Conservation (phyloP, 2,329 filamentous ascomycete genomes). For the Penicillium sp. region DNA sequence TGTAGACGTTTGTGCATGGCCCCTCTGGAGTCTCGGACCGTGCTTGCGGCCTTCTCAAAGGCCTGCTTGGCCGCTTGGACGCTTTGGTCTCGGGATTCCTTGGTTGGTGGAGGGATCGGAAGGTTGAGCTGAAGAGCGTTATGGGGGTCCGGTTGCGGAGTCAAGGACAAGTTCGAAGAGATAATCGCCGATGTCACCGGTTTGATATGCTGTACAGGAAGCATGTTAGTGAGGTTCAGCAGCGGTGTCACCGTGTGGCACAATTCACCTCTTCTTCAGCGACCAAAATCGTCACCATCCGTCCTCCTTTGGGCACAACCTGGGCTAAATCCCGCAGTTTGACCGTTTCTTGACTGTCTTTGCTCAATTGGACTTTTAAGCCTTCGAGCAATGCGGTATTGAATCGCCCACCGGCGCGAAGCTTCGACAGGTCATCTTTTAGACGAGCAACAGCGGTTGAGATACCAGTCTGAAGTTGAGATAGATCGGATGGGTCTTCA, state of each 20-base stretch:
- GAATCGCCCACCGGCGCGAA: slow-evolving; percentile 63
- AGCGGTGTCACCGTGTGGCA: no score
- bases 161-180: slow-evolving; percentile 44
- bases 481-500: slow-evolving; percentile 63
- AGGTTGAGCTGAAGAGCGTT: slow-evolving; percentile 49
- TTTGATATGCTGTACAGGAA: slow-evolving; percentile 43
- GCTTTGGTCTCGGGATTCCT: slow-evolving; percentile 47
- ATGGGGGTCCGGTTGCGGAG: slow-evolving; percentile 44
- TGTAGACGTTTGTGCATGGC: slow-evolving; percentile 48
- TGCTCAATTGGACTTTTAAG: slow-evolving; percentile 60
- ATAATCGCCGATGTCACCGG: slow-evolving; percentile 45
- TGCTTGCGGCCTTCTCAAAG: slow-evolving; percentile 43
- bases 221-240: slow-evolving; percentile 13
- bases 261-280: slow-evolving; percentile 62
- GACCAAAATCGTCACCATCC: slow-evolving; percentile 62
- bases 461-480: slow-evolving; percentile 58
- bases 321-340: slow-evolving; percentile 65
- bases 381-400: slow-evolving; percentile 63
- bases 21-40: slow-evolving; percentile 45
- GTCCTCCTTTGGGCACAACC: slow-evolving; percentile 64
- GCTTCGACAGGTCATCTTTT: slow-evolving; percentile 62
- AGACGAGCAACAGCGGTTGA: slow-evolving; percentile 56
- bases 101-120: slow-evolving; percentile 48
- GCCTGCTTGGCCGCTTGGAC: slow-evolving; percentile 42
- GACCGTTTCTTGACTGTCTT: slow-evolving; percentile 53